These are phyloP conservation scores for Ottelia alismoides DNA, from an alignment of 106 monocot genomes.

Conservation along the genomic window DNA sequence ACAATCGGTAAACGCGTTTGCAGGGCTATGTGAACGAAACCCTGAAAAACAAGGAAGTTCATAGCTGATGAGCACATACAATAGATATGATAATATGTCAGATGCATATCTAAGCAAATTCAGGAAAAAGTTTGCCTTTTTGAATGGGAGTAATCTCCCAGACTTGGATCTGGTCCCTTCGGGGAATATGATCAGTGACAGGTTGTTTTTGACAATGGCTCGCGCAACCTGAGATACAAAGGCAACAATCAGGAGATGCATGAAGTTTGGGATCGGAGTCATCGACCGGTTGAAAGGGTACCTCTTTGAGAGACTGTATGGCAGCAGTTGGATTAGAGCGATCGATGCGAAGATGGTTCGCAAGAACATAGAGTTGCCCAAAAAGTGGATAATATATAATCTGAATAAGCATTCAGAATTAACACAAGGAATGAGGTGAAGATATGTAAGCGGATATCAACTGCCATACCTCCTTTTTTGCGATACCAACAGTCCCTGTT, in stretches of 20 bases:
- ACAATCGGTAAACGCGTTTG: constrained; percentile 39
- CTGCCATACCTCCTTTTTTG: constrained; percentile 64
- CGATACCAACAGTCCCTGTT: constrained; percentile 54
- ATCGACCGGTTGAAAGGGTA: not conserved
- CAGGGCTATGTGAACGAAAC: constrained; percentile 45
- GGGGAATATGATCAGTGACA: constrained; percentile 62
- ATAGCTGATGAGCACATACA: too few relatives aligned
- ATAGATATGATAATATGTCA: too few relatives aligned
- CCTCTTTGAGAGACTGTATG: constrained; percentile 49
- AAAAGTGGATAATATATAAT: constrained; percentile 68
- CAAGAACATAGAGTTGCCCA: constrained; percentile 56
- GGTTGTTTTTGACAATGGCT: constrained; percentile 30
- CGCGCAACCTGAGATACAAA: constrained; percentile 26
- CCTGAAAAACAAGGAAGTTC: constrained; percentile 19
- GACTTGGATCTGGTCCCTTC: constrained; percentile 54
- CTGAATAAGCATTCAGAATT: constrained; percentile 12
- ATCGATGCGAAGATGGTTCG: constrained; percentile 68
- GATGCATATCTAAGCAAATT: not conserved
- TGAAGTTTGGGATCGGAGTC: not conserved
- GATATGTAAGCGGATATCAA: too few relatives aligned
- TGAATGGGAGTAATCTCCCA: constrained; percentile 57
- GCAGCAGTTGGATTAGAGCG: constrained; percentile 49
- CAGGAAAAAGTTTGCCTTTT: constrained; percentile 29
- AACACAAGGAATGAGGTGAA: not conserved
- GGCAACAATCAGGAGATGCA: not conserved